Percentiles rank a stretch among this genome's conserved stretches.
These are phyloP conservation scores for Colletotrichum lentis DNA, from an alignment of 2,329 filamentous ascomycete species.

Conservation along the genomic window DNA sequence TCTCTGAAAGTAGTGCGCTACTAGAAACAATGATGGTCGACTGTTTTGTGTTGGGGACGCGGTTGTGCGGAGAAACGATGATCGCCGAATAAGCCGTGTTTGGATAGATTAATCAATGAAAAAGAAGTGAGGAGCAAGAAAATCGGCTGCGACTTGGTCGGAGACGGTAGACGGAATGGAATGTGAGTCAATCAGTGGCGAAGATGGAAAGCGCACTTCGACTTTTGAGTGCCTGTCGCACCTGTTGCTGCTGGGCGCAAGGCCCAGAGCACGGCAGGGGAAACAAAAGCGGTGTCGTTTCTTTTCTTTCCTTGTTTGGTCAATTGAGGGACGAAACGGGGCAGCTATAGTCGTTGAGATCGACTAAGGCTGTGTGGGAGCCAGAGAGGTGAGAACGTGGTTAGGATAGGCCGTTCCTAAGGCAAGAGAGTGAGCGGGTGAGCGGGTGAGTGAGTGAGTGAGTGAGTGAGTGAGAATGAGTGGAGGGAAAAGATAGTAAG, in stretches of 20 bases:
- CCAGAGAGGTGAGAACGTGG: constrained; percentile 22
- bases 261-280: constrained; percentile 32
- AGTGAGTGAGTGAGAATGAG: neutral
- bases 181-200: constrained; percentile 33
- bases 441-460: neutral
- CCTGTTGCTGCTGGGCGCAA: constrained; percentile 34
- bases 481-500: neutral
- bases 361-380: constrained; percentile 10
- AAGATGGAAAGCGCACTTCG: constrained; percentile 12
- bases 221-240: constrained; percentile 14
- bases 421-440: constrained; percentile 1
- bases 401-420: constrained; percentile 16
- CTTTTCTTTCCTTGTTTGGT: neutral
- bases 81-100: constrained; percentile 9
- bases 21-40: constrained; percentile 1
- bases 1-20: constrained; percentile 32
- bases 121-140: neutral
- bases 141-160: constrained; percentile 9
- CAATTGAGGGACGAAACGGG: constrained; percentile 11
- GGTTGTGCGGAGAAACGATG: neutral
- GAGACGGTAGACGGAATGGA: constrained; percentile 27
- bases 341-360: constrained; percentile 1
- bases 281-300: constrained; percentile 16
- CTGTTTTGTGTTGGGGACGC: constrained; percentile 5
- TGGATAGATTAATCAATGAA: constrained; percentile 11